A percentile compares a stretch with the other conserved stretches of the same genome.
Conservation (phyloP, 2,329 filamentous ascomycete genomes). For the Cercospora sp. region DNA sequence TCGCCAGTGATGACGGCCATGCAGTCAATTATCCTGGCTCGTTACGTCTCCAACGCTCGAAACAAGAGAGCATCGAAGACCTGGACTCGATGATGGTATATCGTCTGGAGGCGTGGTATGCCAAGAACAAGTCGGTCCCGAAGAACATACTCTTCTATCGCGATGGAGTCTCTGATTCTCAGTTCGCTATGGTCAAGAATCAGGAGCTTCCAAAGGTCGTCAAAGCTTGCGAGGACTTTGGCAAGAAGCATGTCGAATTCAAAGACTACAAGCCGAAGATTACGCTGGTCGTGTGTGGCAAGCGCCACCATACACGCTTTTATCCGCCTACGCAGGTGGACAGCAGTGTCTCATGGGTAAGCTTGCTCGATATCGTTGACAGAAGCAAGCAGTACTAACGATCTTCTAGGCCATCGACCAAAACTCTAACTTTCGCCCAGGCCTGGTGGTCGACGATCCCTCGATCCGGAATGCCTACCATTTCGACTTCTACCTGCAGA, state of each 20-base stretch:
- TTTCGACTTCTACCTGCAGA: slow-evolving; percentile 41
- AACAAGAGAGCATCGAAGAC: slow-evolving; percentile 35
- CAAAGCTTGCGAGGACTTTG: slow-evolving; percentile 16
- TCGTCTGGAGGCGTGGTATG: slow-evolving; percentile 28
- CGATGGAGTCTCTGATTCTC: slow-evolving; percentile 41
- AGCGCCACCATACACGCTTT: slow-evolving; percentile 47
- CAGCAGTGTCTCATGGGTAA: slow-evolving; percentile 32
- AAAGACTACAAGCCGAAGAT: background rate
- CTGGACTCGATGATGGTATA: slow-evolving; percentile 35
- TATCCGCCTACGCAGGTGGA: slow-evolving; percentile 50
- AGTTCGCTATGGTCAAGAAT: slow-evolving; percentile 27
- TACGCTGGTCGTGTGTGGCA: slow-evolving; percentile 40
- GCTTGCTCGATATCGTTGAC: background rate
- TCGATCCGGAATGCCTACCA: slow-evolving; percentile 32
- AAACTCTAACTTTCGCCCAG: slow-evolving; percentile 34
- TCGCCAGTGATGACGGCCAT: slow-evolving; percentile 14
- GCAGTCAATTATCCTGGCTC: slow-evolving; percentile 39
- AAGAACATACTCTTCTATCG: slow-evolving; percentile 38
- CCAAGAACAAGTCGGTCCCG: slow-evolving; percentile 10
- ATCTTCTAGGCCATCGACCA: background rate
- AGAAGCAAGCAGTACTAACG: background rate
- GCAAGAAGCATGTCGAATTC: background rate
- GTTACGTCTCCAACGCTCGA: slow-evolving; percentile 38
- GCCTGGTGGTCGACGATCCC: slow-evolving; percentile 35
- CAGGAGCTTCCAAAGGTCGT: slow-evolving; percentile 13